These are phyloP conservation scores for Wickerhamiella nectarea DNA, from an alignment of 805 yeast species.

Conservation along the genomic window DNA sequence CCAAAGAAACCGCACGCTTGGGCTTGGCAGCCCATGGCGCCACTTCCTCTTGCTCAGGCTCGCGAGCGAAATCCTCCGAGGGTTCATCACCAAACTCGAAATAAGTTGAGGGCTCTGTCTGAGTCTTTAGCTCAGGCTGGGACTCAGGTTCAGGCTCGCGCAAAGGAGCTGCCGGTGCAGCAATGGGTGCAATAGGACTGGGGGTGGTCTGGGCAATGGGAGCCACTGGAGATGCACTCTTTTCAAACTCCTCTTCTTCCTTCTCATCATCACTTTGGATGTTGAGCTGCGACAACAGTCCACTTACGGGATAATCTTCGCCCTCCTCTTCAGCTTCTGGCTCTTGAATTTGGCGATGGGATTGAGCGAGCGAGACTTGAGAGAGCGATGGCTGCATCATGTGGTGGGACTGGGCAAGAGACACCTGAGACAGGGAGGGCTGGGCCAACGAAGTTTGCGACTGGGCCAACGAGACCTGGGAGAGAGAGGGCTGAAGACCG, in stretches of 20 bases:
- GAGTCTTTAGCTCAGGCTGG: not conserved
- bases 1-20: constrained; percentile 18
- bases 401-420: not conserved
- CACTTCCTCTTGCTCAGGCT: constrained; percentile 5
- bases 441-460: not conserved
- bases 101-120: not conserved
- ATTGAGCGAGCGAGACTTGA: not conserved
- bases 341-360: not conserved
- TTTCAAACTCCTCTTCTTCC: not conserved
- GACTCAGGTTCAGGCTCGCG: not conserved
- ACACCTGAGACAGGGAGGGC: not conserved
- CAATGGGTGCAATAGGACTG: not conserved
- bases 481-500: not conserved
- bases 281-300: constrained; percentile 5
- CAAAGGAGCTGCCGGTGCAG: constrained; percentile 8
- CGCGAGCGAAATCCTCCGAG: not conserved
- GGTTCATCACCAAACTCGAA: not conserved
- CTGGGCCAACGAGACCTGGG: not conserved
- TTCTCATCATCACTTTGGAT: constrained; percentile 6
- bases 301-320: constrained; percentile 6
- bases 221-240: constrained; percentile 1
- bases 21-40: constrained; percentile 22
- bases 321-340: not conserved
- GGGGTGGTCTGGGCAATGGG: not conserved
- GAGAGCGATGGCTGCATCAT: not conserved